Evolutionary conservation across 2,329 filamentous ascomycete species (phyloP).

Genomic region (Colletotrichum liaoningense): DNA sequence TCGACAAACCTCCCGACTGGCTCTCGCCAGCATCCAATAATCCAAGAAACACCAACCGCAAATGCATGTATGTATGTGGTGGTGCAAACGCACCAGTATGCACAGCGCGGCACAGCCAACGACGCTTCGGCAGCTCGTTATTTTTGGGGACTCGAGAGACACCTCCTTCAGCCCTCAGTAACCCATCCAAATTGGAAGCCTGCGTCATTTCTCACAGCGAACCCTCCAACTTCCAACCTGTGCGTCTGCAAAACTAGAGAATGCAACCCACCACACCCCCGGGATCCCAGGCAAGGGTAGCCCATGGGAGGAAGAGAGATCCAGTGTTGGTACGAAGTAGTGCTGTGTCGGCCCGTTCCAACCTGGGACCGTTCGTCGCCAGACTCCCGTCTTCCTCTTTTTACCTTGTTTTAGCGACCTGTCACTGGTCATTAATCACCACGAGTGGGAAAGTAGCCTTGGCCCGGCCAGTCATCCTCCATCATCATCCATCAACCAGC

Average conservation of each 20-base stretch:
- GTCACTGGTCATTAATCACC: background rate
- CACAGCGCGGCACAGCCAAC: background rate
- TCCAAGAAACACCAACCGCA: background rate
- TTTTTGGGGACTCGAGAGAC: background rate
- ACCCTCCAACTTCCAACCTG: background rate
- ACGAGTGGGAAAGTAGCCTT: background rate
- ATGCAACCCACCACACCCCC: background rate
- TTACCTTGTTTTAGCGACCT: background rate
- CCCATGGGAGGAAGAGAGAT: background rate
- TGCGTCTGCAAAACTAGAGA: background rate
- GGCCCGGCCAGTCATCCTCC: background rate
- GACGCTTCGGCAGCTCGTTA: background rate
- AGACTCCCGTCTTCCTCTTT: background rate
- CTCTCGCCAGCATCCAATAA: background rate
- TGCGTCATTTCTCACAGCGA: slow-evolving; percentile 21
- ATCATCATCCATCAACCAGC: background rate
- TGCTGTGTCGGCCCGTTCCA: slow-evolving; percentile 24
- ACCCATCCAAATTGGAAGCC: background rate
- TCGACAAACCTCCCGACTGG: background rate
- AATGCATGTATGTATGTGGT: background rate
- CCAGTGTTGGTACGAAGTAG: background rate
- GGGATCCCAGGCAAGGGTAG: background rate
- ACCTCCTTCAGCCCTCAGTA: background rate
- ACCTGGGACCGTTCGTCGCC: background rate
- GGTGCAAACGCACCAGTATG: background rate